These are phyloP conservation scores for Colletotrichum truncatum DNA, from an alignment of 2,329 filamentous ascomycete genomes.

Conservation along the genomic window DNA sequence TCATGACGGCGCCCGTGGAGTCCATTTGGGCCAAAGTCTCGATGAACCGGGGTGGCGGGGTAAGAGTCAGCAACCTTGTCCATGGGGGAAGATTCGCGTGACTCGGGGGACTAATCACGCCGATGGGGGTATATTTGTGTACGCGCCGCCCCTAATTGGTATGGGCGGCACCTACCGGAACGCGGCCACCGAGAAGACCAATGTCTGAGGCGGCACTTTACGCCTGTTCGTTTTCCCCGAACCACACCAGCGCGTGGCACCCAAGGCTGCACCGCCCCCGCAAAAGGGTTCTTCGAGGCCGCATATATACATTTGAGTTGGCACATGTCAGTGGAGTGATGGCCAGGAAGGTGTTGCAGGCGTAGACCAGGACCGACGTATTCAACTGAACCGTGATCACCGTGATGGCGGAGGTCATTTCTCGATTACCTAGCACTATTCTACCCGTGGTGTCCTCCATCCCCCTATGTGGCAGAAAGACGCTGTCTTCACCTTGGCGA, in stretches of 20 bases:
- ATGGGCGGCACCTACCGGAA: constrained; percentile 53
- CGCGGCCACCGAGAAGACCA: constrained; percentile 46
- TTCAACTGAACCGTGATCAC: not conserved
- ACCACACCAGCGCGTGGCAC: constrained; percentile 38
- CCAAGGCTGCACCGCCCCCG: not conserved
- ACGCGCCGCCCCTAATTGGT: constrained; percentile 36
- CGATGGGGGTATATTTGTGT: not conserved
- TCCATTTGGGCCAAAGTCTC: constrained; percentile 48
- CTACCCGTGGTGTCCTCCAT: not conserved
- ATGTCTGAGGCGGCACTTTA: constrained; percentile 46
- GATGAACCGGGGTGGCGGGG: constrained; percentile 44
- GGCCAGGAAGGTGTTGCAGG: constrained; percentile 43
- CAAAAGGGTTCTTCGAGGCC: constrained; percentile 38
- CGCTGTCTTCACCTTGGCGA: too few species aligned
- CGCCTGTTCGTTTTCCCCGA: constrained; percentile 38
- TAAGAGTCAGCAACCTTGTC: not conserved
- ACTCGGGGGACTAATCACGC: not conserved
- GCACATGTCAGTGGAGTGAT: constrained; percentile 43
- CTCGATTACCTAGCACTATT: too few species aligned
- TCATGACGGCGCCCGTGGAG: constrained; percentile 45
- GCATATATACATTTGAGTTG: constrained; percentile 47
- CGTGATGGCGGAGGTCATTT: not conserved
- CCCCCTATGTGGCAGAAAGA: too few species aligned
- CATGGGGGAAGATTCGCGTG: too few species aligned
- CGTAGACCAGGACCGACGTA: constrained; percentile 31